Evolutionary conservation across 345 rosid genomes (phyloP), one percentile per base, ranked within the genome.

Genomic region (Eucalyptus sp.): DNA sequence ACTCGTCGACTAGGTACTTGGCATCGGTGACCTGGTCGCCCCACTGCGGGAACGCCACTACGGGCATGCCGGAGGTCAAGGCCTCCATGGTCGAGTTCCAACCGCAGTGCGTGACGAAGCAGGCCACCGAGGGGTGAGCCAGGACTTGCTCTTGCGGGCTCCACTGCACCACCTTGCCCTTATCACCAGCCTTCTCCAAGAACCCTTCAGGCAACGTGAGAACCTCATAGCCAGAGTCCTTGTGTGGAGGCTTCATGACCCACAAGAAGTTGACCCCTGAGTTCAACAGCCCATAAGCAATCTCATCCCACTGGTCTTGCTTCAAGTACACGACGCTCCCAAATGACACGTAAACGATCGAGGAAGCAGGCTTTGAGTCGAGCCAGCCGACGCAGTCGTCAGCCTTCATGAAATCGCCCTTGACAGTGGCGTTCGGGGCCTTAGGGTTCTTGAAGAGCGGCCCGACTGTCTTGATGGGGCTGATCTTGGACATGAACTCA

Each of bases 41-140:
- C 99, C 97, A 96, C 14, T 93, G 97, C 6, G 98, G 99, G 52
- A 92, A 96, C 7, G 96, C 94, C 48, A 96, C 90, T n/a, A 97
- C 92, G 2, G 98, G 97, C 89, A 95, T 88, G 4, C 98, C 99
- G 1, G 92, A 90, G 3, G 99, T 87, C 29, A 97, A 85, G 13
- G 99, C 93, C 90, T 97, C 99, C 93, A 96, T 91, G 2, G 98
- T 88, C 9, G 99, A 97, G 93, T 97, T 97, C 99, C 99, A 97
- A 13, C 99, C 99, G 66, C 99, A 96, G 66, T 97, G 99, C 3
- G 97, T 94, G 22, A 96, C 92, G 71, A 97, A 97, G 89, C 99
- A 96, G 1, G 94, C 94, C 24, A 96, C 89, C 1, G 97, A 93
- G 10, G 94, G 94, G 89, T 97, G 99, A 56, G 93, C 91, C 76